phyloP scores from a whole-genome alignment of 2,329 filamentous ascomycete genomes.

The Malbranchea zuffiana region DNA sequence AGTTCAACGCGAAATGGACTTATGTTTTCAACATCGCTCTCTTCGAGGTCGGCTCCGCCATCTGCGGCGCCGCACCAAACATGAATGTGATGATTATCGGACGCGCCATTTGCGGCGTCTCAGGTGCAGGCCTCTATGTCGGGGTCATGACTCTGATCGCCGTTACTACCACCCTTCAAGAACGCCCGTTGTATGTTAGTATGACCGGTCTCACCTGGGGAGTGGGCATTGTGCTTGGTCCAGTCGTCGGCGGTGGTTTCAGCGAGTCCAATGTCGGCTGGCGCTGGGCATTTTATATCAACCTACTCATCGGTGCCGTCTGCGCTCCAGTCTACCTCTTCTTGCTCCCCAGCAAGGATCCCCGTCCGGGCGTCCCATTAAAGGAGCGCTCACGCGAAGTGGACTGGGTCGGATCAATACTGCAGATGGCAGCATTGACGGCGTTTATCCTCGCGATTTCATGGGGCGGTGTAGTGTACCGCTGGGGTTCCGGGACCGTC shows the following conservation, averaged over 20 bases:
- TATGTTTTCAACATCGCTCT: slow-evolving; percentile 22
- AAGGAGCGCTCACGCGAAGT: slow-evolving; percentile 26
- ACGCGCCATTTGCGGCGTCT: slow-evolving; percentile 25
- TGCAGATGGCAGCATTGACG: slow-evolving; percentile 50
- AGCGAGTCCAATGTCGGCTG: slow-evolving; percentile 21
- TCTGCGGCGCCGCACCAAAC: slow-evolving; percentile 37
- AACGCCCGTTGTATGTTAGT: slow-evolving; percentile 24
- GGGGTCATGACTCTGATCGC: slow-evolving; percentile 24
- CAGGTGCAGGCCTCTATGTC: slow-evolving; percentile 25
- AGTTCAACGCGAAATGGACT: slow-evolving; percentile 39
- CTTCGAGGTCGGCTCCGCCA: slow-evolving; percentile 24
- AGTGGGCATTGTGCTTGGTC: slow-evolving; percentile 28
- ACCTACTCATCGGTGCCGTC: slow-evolving; percentile 25
- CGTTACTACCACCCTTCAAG: slow-evolving; percentile 16
- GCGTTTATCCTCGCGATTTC: slow-evolving; percentile 53
- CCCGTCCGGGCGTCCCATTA: slow-evolving; percentile 12
- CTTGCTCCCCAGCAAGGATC: slow-evolving; percentile 11
- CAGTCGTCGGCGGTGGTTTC: slow-evolving; percentile 31
- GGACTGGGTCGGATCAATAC: slow-evolving; percentile 48
- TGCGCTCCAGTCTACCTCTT: slow-evolving; percentile 24
- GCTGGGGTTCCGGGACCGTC: slow-evolving; percentile 23
- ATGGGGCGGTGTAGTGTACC: slow-evolving; percentile 34
- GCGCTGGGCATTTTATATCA: slow-evolving; percentile 20
- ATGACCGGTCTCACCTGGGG: slow-evolving; percentile 28
- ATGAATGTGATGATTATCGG: slow-evolving; percentile 40